Evolutionary conservation across 1,284 basidiomycete genomes (phyloP).

Genomic region (Cryptococcus sp.): DNA sequence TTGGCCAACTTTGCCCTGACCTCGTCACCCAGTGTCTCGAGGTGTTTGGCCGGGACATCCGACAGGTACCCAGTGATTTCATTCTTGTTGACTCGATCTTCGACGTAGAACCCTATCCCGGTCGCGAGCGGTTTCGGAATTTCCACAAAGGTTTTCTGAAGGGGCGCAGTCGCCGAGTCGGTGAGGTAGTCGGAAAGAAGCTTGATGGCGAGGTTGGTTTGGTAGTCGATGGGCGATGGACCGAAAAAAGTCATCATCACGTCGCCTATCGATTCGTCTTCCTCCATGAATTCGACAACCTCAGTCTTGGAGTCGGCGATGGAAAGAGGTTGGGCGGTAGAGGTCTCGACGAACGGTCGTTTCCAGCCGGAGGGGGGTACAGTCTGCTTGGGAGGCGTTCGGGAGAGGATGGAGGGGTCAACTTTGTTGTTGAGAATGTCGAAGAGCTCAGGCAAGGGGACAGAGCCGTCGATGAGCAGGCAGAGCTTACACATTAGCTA

Average conservation of each 20-base stretch:
- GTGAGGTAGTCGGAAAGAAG: constrained; percentile 84
- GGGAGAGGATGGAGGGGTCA: constrained; percentile 65
- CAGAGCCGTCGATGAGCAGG: constrained; percentile 52
- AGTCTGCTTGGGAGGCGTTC: constrained; percentile 1
- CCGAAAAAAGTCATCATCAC: constrained; percentile 75
- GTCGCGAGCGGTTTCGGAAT: constrained; percentile 82
- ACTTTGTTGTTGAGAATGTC: constrained; percentile 72
- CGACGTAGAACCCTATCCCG: constrained; percentile 78
- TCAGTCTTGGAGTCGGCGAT: constrained; percentile 55
- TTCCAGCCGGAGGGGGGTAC: constrained; percentile 75
- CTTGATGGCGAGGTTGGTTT: constrained; percentile 77
- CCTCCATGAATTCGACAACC: constrained; percentile 90
- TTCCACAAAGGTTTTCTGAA: constrained; percentile 92
- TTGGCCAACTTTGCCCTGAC: constrained; percentile 65
- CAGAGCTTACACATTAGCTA: constrained; percentile 54
- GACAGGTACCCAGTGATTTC: constrained; percentile 73
- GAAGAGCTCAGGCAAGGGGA: constrained; percentile 51
- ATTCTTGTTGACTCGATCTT: constrained; percentile 66
- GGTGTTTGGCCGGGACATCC: constrained; percentile 74
- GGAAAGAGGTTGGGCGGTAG: constrained; percentile 60
- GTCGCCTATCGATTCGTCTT: constrained; percentile 93
- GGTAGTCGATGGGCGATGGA: constrained; percentile 64
- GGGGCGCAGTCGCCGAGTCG: constrained; percentile 77
- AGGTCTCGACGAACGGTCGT: constrained; percentile 87
- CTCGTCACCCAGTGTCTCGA: constrained; percentile 66